Evolutionary conservation across 306 rosid species (phyloP), one percentile per base, ranked within the genome.

Genomic region (Quercus cerris): DNA sequence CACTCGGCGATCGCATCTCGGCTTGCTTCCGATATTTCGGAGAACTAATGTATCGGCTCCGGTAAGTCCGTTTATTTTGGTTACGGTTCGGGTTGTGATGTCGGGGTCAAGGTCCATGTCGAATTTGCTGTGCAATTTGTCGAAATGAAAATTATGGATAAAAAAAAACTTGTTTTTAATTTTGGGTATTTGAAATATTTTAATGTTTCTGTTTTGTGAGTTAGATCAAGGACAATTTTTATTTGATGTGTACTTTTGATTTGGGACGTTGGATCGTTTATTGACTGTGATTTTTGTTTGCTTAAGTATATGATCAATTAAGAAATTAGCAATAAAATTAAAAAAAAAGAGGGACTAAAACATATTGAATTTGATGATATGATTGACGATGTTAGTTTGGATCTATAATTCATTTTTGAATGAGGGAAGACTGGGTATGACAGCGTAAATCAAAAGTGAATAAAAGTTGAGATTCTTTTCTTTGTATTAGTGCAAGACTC

Each of bases 1-100:
- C 94, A 92, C 82, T 92, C 94, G 19, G 89, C 93, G 1, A 92
- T 92, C 41, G 97, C 97, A 3, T 90, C 94, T n/a, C 90, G 94
- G 30, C 91, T 92, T 30, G 94, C 94, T 1, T 85, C 89, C 22
- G 91, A 92, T 75, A 51, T 82, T 67, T 75, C 89, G 28, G 73
- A 84, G 38, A 77, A 87, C 38, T 76, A 89, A 52, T 49, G 12
- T 28, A 56, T 38, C 6, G 30, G 0, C 66, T 25, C 69, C 75
- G 74, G 84, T 70, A 57, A 71, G 74, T 70, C 33, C 77, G 46
- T 41, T 7, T 41, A 41, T 18, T 8, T 79, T 56, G 54, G 5
- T 55, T 46, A 52, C 68, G 75, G 76, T 69, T 33, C 31, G 79
- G 58, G 18, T 74, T 72, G 7, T 56, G 77, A 38, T 28, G 57